Percentiles rank a stretch among this genome's conserved stretches.
These are phyloP conservation scores for Fraxinus floribunda DNA, from an alignment of 305 asterid species.

Conservation along the genomic window DNA sequence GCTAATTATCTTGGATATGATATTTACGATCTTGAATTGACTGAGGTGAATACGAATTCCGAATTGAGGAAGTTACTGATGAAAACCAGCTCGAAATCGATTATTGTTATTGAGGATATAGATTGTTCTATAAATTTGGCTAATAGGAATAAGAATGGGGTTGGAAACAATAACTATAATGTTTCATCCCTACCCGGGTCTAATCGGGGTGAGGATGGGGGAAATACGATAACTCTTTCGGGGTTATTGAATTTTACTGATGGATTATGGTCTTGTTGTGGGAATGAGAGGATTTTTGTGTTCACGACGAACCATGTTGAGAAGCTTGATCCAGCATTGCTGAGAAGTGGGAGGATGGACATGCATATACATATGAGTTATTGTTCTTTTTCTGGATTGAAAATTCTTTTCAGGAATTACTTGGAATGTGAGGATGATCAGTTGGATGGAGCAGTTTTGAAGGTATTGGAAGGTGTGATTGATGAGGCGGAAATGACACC, in stretches of 20 bases:
- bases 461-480: slow-evolving; percentile 29
- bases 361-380: slow-evolving; percentile 67
- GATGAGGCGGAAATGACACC: slow-evolving; percentile 62
- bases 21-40: slow-evolving; percentile 47
- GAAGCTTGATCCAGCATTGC: slow-evolving; percentile 45
- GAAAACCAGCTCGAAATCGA: slow-evolving; percentile 46
- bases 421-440: slow-evolving; percentile 41
- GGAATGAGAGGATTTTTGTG: slow-evolving; percentile 67
- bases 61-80: slow-evolving; percentile 45
- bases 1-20: slow-evolving; percentile 48
- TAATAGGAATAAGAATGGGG: slow-evolving; percentile 24
- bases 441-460: slow-evolving; percentile 27
- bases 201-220: slow-evolving; percentile 33
- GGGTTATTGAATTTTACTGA: slow-evolving; percentile 64
- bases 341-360: slow-evolving; percentile 57
- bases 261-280: slow-evolving; percentile 70
- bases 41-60: slow-evolving; percentile 43
- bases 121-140: slow-evolving; percentile 49
- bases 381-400: slow-evolving; percentile 45
- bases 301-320: slow-evolving; percentile 55
- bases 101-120: slow-evolving; percentile 49
- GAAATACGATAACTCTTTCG: slow-evolving; percentile 42
- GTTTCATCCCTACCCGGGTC: not conserved
- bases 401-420: slow-evolving; percentile 53
- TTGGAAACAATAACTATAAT: not conserved